phyloP scores from a whole-genome alignment of 306 rosid genomes.

The Vigna hirtella region DNA sequence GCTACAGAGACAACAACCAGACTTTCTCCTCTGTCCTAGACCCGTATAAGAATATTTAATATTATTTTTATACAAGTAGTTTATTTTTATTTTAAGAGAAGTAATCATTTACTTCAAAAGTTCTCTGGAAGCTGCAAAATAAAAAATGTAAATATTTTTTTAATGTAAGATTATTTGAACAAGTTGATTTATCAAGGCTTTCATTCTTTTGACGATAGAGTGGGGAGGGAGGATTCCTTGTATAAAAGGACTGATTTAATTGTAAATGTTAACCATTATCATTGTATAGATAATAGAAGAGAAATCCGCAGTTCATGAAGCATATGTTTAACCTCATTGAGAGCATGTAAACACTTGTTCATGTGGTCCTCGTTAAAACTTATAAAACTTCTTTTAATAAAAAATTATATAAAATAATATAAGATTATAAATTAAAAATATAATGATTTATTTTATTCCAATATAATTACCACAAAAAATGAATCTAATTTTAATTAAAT shows the following conservation, averaged over 20 bases:
- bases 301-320: not conserved
- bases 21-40: conserved; percentile 76
- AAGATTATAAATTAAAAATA: too few species aligned
- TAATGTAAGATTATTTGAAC: not conserved
- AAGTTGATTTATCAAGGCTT: not conserved
- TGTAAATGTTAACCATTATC: conserved; percentile 2
- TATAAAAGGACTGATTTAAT: not conserved
- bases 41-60: conserved; percentile 61
- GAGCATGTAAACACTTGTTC: too few species aligned
- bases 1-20: conserved; percentile 78
- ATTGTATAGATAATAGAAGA: not conserved
- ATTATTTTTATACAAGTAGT: not conserved
- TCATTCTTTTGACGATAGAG: not conserved
- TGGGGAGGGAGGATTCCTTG: not conserved
- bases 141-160: not conserved
- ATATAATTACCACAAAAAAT: too few species aligned
- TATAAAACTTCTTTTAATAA: too few species aligned
- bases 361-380: too few species aligned
- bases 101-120: not conserved
- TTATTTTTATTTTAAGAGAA: conserved; percentile 14
- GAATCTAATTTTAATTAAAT: too few species aligned
- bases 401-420: too few species aligned
- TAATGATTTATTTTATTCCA: too few species aligned
- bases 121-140: not conserved
- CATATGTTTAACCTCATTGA: not conserved